Conservation (phyloP, 495 filamentous ascomycete species). For the Neurospora tetraspora region DNA sequence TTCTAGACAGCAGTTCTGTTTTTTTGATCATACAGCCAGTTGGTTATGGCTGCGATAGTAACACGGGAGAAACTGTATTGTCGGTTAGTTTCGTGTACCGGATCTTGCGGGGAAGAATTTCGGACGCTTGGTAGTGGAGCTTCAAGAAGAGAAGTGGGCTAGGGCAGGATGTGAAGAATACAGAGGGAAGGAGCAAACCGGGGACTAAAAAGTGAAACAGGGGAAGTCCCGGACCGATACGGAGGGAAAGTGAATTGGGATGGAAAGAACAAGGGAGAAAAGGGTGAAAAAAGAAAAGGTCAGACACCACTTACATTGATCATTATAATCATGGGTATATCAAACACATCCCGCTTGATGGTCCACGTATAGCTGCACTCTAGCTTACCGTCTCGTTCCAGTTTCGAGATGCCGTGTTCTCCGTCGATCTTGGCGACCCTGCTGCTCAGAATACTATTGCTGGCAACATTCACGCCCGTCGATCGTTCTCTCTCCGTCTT, state of each 20-base stretch:
- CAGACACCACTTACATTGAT: slow-evolving; percentile 71
- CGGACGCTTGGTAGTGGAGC: not conserved
- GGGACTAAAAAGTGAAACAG: not conserved
- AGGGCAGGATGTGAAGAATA: not conserved
- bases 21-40: slow-evolving; percentile 31
- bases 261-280: not conserved
- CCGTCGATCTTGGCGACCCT: slow-evolving; percentile 55
- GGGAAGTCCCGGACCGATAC: not conserved
- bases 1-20: not conserved
- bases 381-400: slow-evolving; percentile 81
- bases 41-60: slow-evolving; percentile 40
- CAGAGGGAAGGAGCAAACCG: not conserved
- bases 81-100: slow-evolving; percentile 10
- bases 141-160: not conserved
- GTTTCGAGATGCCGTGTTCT: slow-evolving; percentile 65
- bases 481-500: slow-evolving; percentile 7
- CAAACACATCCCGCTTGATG: slow-evolving; percentile 92
- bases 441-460: slow-evolving; percentile 39
- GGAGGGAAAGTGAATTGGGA: not conserved
- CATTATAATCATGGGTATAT: slow-evolving; percentile 96
- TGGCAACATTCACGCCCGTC: not conserved
- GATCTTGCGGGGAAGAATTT: not conserved
- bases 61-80: slow-evolving; percentile 38
- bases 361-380: slow-evolving; percentile 95
- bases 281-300: not conserved